Base-by-base conservation (phyloP, 1,284 basidiomycete species). In the Anthracocystis panici-leucophaei region DNA sequence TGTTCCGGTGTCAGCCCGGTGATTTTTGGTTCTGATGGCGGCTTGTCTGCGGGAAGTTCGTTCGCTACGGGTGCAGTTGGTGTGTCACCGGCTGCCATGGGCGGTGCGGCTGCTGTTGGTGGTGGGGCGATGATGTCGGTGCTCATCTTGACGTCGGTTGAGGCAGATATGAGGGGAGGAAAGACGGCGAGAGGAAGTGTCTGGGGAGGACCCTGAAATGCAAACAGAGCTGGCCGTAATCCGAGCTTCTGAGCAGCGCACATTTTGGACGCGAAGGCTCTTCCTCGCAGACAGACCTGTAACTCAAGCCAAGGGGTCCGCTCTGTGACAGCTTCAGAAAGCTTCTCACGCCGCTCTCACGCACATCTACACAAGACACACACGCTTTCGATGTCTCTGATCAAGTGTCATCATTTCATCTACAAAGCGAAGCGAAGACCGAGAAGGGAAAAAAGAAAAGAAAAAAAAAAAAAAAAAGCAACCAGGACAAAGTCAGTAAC, bases 1-100 rank as follows among this genome's bases (percentile, higher is more conserved):
- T 69, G 62, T 0, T 75, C 63, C 3, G 72, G 72, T 4, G 72
- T 69, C 50, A 75, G n/a, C 0, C 65, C 62, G 2, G 63, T 70
- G 3, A 59, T 25, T 25, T 6, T 23, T 10, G 49, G 16, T 9
- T 49, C n/a, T 12, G 44, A 18, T 14, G 21, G 9, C 33, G 41
- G 27, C 10, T 27, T 31, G 11, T 31, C 54, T 23, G 33, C 7
- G 9, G 44, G 2, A 5, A 21, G 3, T 18, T 48, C 18, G 18
- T 25, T n/a, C 12, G 16, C 16, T 6, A 48, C 18, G 18, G 46
- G 27, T 29, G 48, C 18, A 27, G 48, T 12, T 3, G 48, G 9
- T 4, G 18, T 11, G 2, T 31, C 21, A 5, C 2, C 33, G 8
- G n/a, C 14, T 18, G 21, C 20, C 21, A n/a, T 6, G 12, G 25